phyloP scores from a whole-genome alignment of 2,329 filamentous ascomycete genomes.

The Phialophora macrospora region DNA sequence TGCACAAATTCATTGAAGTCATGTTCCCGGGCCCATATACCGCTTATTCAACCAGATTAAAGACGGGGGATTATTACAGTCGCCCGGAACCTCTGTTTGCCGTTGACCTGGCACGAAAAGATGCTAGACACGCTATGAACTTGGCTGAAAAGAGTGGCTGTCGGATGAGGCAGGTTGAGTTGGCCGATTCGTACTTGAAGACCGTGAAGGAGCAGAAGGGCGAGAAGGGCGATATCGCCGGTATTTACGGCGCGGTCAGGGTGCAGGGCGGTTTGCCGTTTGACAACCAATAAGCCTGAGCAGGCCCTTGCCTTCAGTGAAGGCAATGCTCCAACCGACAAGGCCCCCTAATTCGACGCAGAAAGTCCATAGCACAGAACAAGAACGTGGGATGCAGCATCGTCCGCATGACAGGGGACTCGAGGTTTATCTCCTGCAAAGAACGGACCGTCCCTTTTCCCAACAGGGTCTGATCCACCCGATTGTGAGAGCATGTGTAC shows the following conservation, averaged over 20 bases:
- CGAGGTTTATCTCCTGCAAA: neutral
- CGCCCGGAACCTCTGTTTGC: slow-evolving; percentile 79
- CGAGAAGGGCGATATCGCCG: slow-evolving; percentile 71
- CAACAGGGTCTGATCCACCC: neutral
- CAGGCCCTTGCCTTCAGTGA: neutral
- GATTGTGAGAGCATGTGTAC: neutral
- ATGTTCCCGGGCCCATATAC: slow-evolving; percentile 78
- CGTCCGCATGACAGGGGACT: neutral
- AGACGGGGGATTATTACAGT: slow-evolving; percentile 74
- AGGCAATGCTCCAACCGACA: neutral
- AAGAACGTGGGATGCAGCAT: neutral
- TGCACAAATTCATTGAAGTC: slow-evolving; percentile 72
- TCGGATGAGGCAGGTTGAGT: slow-evolving; percentile 67
- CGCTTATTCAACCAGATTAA: slow-evolving; percentile 76
- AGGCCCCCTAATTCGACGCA: neutral
- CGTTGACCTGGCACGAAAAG: slow-evolving; percentile 81
- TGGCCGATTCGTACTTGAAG: slow-evolving; percentile 71
- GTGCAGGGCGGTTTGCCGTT: slow-evolving; percentile 75
- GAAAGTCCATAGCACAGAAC: slow-evolving; percentile 1
- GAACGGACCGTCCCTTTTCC: neutral
- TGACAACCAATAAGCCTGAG: slow-evolving; percentile 59
- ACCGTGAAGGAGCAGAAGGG: slow-evolving; percentile 64
- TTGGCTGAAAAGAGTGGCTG: slow-evolving; percentile 68
- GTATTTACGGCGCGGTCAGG: slow-evolving; percentile 79
- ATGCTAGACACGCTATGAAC: slow-evolving; percentile 72